A percentile compares a stretch with the other conserved stretches of the same genome.
Evolutionary conservation across 2,329 filamentous ascomycete genomes (phyloP).

Genomic region (Pyricularia grisea): DNA sequence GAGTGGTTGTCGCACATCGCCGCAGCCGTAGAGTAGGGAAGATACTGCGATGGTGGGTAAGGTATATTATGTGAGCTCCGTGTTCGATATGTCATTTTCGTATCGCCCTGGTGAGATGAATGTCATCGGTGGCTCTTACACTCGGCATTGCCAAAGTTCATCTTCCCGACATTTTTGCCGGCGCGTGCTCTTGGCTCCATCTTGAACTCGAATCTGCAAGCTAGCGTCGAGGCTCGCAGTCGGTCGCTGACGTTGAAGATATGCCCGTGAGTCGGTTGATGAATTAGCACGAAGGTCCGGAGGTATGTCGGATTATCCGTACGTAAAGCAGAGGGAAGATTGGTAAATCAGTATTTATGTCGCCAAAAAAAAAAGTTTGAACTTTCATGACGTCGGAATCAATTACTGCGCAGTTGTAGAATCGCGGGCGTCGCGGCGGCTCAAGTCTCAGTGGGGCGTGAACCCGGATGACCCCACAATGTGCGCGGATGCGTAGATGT

Average conservation of each 20-base stretch:
- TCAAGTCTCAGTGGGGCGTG: neutral
- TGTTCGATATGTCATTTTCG: neutral
- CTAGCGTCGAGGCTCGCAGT: neutral
- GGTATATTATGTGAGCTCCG: neutral
- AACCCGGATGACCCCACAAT: neutral
- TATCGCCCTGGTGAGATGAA: neutral
- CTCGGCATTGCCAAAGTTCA: conserved; percentile 68
- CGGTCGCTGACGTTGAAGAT: neutral
- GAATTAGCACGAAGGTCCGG: neutral
- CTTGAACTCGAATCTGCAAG: conserved; percentile 18
- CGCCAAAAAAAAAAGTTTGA: neutral
- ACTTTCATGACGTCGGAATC: neutral
- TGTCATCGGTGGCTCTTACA: conserved; percentile 35
- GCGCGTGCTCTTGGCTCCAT: conserved; percentile 72
- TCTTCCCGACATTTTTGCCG: conserved; percentile 72
- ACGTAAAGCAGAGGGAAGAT: neutral
- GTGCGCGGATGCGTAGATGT: neutral
- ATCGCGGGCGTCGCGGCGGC: neutral
- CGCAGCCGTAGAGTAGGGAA: conserved; percentile 69
- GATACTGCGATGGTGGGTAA: conserved; percentile 40
- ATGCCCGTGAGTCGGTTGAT: neutral
- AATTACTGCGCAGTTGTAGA: neutral
- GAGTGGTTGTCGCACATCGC: conserved; percentile 69
- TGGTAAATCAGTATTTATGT: neutral
- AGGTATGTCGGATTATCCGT: neutral